Evolutionary conservation across 306 rosid genomes (phyloP).

Genomic region (Vicia sativa): DNA sequence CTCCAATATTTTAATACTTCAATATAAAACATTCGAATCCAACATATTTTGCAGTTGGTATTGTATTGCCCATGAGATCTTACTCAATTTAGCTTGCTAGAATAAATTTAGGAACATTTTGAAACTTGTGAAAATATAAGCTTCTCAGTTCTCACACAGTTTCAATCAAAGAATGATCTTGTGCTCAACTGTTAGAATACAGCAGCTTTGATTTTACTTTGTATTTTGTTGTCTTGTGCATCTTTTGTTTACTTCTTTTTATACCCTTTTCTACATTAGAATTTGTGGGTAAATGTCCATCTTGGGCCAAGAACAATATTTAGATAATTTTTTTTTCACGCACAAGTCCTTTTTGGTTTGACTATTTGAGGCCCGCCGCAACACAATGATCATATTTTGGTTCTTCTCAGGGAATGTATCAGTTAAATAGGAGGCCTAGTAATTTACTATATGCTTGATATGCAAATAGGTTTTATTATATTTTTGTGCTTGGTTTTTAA

Average conservation of each 20-base stretch:
- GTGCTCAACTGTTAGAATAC: constrained; percentile 22
- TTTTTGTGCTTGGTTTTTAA: neutral
- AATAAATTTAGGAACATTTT: neutral
- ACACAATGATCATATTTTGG: constrained; percentile 6
- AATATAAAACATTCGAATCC: neutral
- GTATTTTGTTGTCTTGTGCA: neutral
- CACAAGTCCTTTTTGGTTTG: neutral
- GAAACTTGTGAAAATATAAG: constrained; percentile 14
- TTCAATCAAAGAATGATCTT: constrained; percentile 1
- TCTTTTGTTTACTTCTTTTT: neutral
- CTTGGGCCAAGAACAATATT: neutral
- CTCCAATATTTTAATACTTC: neutral
- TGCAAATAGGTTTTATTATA: neutral
- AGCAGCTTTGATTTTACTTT: constrained; percentile 7
- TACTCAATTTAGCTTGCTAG: constrained; percentile 12
- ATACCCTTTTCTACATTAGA: neutral
- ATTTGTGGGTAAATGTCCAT: constrained; percentile 21
- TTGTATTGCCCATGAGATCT: neutral
- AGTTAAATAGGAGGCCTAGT: constrained; percentile 27
- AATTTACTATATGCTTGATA: constrained; percentile 1
- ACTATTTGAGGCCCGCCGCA: constrained; percentile 15
- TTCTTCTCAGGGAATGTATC: constrained; percentile 6
- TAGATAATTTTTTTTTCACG: neutral
- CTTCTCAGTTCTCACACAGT: neutral
- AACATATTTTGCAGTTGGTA: neutral